Evolutionary conservation across 768 basidiomycete species (phyloP).

Genomic region (Tylopilus vinaceipallidus): DNA sequence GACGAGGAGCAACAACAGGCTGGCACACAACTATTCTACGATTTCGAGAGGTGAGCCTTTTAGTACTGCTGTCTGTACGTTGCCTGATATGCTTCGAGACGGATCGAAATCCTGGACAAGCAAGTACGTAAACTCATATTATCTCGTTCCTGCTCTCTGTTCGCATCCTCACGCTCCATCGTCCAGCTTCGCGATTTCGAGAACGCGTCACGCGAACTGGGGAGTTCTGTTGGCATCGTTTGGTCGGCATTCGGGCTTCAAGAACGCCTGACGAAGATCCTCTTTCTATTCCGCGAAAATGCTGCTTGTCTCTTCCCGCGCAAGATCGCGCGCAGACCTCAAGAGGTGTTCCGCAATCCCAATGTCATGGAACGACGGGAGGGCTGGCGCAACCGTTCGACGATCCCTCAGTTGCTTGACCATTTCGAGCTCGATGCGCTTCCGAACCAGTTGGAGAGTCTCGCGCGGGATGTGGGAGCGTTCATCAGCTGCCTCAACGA

Average conservation of each 20-base stretch:
- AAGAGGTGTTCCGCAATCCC: slow-evolving; percentile 34
- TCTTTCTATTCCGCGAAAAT: slow-evolving; percentile 52
- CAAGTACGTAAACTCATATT: slow-evolving; percentile 32
- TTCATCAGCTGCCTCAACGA: slow-evolving; percentile 51
- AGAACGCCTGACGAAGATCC: slow-evolving; percentile 46
- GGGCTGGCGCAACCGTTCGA: slow-evolving; percentile 34
- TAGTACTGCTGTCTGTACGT: background rate
- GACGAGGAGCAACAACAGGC: slow-evolving; percentile 49
- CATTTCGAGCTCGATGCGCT: slow-evolving; percentile 46
- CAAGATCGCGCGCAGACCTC: slow-evolving; percentile 37
- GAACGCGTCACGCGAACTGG: slow-evolving; percentile 52
- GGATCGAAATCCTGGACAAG: slow-evolving; percentile 46
- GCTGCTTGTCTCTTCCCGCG: slow-evolving; percentile 51
- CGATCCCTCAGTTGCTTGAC: slow-evolving; percentile 34
- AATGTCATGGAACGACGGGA: slow-evolving; percentile 30
- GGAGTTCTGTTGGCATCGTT: slow-evolving; percentile 53
- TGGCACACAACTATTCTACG: slow-evolving; percentile 43
- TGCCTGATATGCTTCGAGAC: too few species aligned
- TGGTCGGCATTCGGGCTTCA: slow-evolving; percentile 50
- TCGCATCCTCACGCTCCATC: background rate
- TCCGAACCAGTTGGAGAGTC: slow-evolving; percentile 41
- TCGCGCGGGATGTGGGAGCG: slow-evolving; percentile 45
- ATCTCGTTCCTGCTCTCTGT: background rate
- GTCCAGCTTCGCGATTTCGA: slow-evolving; percentile 52
- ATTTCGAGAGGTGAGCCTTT: slow-evolving; percentile 41